phyloP scores from a whole-genome alignment of 2,329 filamentous ascomycete genomes.

The Geosmithia flava region DNA sequence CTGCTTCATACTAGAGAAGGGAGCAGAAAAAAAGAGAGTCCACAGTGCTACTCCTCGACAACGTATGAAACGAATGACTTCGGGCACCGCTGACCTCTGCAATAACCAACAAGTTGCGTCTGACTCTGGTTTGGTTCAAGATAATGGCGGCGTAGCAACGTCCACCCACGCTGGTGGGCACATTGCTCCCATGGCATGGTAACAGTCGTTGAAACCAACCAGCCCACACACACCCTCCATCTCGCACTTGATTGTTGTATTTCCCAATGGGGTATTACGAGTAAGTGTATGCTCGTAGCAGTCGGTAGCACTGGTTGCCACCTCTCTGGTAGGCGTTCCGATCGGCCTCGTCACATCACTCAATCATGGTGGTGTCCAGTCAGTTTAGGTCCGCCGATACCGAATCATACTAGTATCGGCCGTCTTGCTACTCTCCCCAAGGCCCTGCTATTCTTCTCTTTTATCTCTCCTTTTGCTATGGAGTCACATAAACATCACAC shows the following conservation, averaged over 20 bases:
- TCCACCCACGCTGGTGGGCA: background rate
- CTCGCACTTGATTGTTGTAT: constrained; percentile 3
- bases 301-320: background rate
- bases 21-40: too few relatives aligned
- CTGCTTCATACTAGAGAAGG: too few relatives aligned
- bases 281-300: background rate
- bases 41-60: too few relatives aligned
- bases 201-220: background rate
- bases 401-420: constrained; percentile 1
- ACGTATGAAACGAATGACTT: too few relatives aligned
- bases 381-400: background rate
- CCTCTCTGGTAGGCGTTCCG: background rate
- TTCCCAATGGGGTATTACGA: background rate
- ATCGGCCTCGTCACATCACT: background rate
- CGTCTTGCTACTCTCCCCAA: background rate
- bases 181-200: background rate
- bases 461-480: constrained; percentile 1
- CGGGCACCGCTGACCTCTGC: too few relatives aligned
- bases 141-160: background rate
- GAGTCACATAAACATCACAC: background rate
- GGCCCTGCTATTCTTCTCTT: background rate
- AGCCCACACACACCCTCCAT: background rate
- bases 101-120: too few relatives aligned
- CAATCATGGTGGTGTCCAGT: background rate
- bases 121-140: background rate